phyloP scores from a whole-genome alignment of 805 yeast genomes.

The Kockiozyma suomiensis region DNA sequence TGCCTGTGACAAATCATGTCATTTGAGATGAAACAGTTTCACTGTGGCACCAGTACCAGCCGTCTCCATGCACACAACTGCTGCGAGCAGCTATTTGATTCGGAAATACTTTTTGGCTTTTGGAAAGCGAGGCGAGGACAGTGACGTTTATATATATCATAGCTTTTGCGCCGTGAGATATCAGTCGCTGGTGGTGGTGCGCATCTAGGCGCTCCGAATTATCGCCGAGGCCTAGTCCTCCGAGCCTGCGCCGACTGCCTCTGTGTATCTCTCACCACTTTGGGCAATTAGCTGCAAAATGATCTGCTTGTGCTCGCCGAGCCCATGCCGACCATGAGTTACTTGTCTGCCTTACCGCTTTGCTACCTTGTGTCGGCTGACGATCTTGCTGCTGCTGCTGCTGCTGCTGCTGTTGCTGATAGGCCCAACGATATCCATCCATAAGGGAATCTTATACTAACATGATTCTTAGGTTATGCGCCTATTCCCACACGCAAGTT shows the following conservation, averaged over 20 bases:
- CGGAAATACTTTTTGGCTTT: no score
- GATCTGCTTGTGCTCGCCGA: neutral
- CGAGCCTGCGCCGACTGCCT: neutral
- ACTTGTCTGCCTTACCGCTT: neutral
- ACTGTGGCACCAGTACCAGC: no score
- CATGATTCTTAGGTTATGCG: conserved; percentile 1
- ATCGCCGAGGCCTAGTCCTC: neutral
- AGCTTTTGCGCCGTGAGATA: no score
- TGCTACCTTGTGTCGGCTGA: neutral
- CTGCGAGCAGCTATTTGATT: no score
- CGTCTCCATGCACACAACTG: no score
- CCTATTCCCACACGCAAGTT: conserved; percentile 55
- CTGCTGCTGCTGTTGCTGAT: neutral
- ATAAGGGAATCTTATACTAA: neutral
- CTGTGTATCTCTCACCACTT: neutral
- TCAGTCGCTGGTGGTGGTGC: no score
- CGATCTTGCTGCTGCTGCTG: neutral
- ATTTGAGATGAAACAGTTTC: no score
- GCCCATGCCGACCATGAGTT: neutral
- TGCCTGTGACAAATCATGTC: no score
- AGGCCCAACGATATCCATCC: neutral
- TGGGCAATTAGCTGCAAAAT: neutral
- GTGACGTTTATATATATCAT: no score
- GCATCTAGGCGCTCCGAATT: neutral
- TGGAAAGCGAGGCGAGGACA: no score